A percentile compares a stretch with the other conserved stretches of the same genome.
Evolutionary conservation across 306 rosid genomes (phyloP).

Genomic region (Medicago truncatula): MtrunA17r5.0-ANR NC_053045.1:48337501-48338000

Average conservation of each 20-base stretch:
- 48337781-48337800: background rate
- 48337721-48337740: background rate
- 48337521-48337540: slow-evolving; percentile 45
- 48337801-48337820: background rate
- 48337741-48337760: slow-evolving; percentile 9
- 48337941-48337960: slow-evolving; percentile 51
- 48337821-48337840: slow-evolving; percentile 11
- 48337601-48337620: slow-evolving; percentile 27
- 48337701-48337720: too few species aligned
- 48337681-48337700: background rate
- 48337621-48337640: background rate
- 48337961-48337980: slow-evolving; percentile 37
- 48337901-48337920: slow-evolving; percentile 44
- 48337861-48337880: background rate
- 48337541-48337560: slow-evolving; percentile 36
- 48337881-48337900: slow-evolving; percentile 43
- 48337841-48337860: slow-evolving; percentile 42
- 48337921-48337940: slow-evolving; percentile 18
- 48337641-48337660: background rate
- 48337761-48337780: slow-evolving; percentile 3
- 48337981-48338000: background rate
- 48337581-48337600: background rate
- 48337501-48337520: background rate
- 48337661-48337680: background rate
- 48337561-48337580: slow-evolving; percentile 33